phyloP scores from a whole-genome alignment of 1,284 basidiomycete species.

The Rhodofomes roseus region DNA sequence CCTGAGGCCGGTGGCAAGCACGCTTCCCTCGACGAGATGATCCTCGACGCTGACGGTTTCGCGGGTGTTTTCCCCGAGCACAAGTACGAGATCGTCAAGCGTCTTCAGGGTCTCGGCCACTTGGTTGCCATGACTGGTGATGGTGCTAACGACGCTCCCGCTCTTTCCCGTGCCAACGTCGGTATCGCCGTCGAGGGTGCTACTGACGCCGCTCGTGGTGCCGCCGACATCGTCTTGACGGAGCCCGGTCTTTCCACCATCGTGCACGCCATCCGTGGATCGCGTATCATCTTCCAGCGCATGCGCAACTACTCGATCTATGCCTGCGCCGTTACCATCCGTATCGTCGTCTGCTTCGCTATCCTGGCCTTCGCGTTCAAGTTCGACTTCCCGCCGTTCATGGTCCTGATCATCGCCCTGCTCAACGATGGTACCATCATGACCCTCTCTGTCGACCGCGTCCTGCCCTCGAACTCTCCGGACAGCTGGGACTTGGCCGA shows the following conservation, averaged over 20 bases:
- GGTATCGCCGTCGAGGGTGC: slow-evolving; percentile 98
- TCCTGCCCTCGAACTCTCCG: slow-evolving; percentile 86
- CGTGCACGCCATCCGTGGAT: slow-evolving; percentile 93
- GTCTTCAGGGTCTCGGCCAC: slow-evolving; percentile 88
- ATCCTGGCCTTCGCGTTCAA: slow-evolving; percentile 94
- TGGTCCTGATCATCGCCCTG: slow-evolving; percentile 96
- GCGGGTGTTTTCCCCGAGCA: slow-evolving; percentile 97
- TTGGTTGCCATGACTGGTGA: slow-evolving; percentile 94
- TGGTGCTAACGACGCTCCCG: slow-evolving; percentile 95
- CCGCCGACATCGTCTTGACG: slow-evolving; percentile 92
- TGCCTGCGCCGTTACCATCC: slow-evolving; percentile 91
- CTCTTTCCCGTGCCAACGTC: slow-evolving; percentile 91
- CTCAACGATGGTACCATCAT: slow-evolving; percentile 99
- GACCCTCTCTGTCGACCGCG: slow-evolving; percentile 97
- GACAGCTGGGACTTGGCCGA: slow-evolving; percentile 96
- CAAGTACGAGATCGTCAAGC: slow-evolving; percentile 93
- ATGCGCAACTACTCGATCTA: slow-evolving; percentile 97
- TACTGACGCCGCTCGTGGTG: slow-evolving; percentile 92
- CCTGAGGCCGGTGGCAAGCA: slow-evolving; percentile 79
- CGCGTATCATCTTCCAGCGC: slow-evolving; percentile 96
- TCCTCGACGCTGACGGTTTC: slow-evolving; percentile 88
- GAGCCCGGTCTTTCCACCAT: slow-evolving; percentile 97
- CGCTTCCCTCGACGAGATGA: slow-evolving; percentile 88
- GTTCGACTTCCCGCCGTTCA: slow-evolving; percentile 99
- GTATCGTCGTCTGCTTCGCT: slow-evolving; percentile 97